A percentile compares a stretch with the other conserved stretches of the same genome.
Conservation (phyloP, 2,329 filamentous ascomycete genomes). For the Westerdykella aurantiaca region DNA sequence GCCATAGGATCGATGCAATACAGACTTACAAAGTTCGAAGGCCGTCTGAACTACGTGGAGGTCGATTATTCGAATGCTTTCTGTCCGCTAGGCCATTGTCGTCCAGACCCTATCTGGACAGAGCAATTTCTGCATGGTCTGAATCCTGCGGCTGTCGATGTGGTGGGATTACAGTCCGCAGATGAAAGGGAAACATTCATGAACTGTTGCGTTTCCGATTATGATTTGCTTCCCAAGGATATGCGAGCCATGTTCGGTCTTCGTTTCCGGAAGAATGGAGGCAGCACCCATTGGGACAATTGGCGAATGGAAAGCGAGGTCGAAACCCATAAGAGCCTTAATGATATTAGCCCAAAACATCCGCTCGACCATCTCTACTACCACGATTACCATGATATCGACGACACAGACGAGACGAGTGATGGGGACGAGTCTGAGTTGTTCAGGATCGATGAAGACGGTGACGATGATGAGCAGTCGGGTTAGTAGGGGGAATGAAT, state of each 20-base stretch:
- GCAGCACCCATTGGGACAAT: neutral
- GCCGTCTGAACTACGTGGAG: constrained; percentile 6
- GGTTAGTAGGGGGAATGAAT: too few species aligned
- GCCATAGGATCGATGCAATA: neutral
- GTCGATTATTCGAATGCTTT: constrained; percentile 8
- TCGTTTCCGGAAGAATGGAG: neutral
- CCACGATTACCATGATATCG: too few species aligned
- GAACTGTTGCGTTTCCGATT: neutral
- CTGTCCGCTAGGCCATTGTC: constrained; percentile 2
- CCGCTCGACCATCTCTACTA: too few species aligned
- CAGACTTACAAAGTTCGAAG: neutral
- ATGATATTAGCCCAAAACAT: too few species aligned
- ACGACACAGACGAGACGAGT: too few species aligned
- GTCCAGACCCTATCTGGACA: neutral
- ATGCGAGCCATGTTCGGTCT: neutral
- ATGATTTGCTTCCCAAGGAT: neutral
- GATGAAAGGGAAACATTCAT: neutral
- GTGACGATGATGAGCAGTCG: too few species aligned
- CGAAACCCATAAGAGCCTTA: too few species aligned
- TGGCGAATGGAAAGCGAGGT: constrained; percentile 1
- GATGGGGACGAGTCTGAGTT: too few species aligned
- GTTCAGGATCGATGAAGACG: too few species aligned
- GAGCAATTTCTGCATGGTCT: too few species aligned
- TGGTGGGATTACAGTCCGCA: too few species aligned
- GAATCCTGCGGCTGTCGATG: too few species aligned